Evolutionary conservation across 129 eudicot species (phyloP), one percentile per base, ranked within the genome.

Genomic region (Sambucus nigra): DNA sequence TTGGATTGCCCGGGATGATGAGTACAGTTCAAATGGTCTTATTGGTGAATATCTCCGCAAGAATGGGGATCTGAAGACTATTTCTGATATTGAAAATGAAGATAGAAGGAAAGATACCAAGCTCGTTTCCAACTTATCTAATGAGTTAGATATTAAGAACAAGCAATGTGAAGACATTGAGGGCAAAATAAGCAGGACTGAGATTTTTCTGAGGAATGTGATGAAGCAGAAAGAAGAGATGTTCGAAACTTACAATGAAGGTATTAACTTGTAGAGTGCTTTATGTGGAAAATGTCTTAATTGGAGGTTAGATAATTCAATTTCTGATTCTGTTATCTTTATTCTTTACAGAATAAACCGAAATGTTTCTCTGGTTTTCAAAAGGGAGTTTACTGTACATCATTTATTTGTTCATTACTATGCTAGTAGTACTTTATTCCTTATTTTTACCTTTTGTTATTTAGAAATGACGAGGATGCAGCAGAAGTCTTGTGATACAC

Each of bases 1-100:
- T 12, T 81, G 86, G 95, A 72, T 81, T 59, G 91, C 91, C 13
- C 70, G 83, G 28, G 70, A 59, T 20, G 81, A 78, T 15, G 91
- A 81, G 12, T 86, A 74, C 66, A 19, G 49, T 19, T 40, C 59
- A 0, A 9, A 11, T 20, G 78, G 80, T 32, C 68, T 69, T 49
- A 65, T 86, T 61, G 95, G 83, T 5, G 62, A 59, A 12, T 40
- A 71, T 66, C 74, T 81, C 11, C 67, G 52, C 18, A 78, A 78
- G 53, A 80, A 72, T 31, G 83, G 76, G 51, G 83, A 72, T 62
- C 56, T 86, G 39, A 86, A 66, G 76, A 69, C 83, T 7, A 17
- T 86, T 35, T 25, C 80, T 23, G 91, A 65, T 8, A 67, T 81
- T 5, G 76, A 86, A 75, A 68, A 7, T 53, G 87, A 78, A 49